Evolutionary conservation across 345 rosid genomes (phyloP), one percentile per base, ranked within the genome.

Genomic region (Salix koriyanagi): DNA sequence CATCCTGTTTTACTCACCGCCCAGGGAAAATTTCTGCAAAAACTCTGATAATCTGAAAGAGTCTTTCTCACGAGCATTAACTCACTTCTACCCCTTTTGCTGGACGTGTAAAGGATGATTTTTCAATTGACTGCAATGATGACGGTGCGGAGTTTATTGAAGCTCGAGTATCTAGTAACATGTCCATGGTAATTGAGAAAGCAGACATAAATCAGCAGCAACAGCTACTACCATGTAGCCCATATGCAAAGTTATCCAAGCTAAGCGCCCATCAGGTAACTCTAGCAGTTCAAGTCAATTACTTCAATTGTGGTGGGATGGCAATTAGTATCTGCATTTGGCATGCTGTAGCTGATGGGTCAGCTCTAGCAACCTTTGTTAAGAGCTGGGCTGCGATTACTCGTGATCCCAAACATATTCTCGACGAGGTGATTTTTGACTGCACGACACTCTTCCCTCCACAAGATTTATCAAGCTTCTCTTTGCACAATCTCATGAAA

Each of bases 381-480:
- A 65, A 75, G 2, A 67, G 25, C 3, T 78, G 84, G 84, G 76
- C 65, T 10, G 26, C 34, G 12, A 12, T 62, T 14, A 25, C 75
- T 65, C 4, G 37, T 4, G 74, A 50, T 37, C 48, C 11, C 4
- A 4, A 69, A 0, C 4, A 14, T 58, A 4, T 19, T n/a, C 12
- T 30, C 4, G n/a, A 56, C 1, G 60, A 52, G n/a, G 75, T 78
- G 14, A 54, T 82, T 21, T 76, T 9, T 32, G 83, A 80, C 65
- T 65, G 78, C 73, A 75, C 62, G 4, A 25, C 69, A 3, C 32
- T 84, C 14, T 84, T 84, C 67, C 86, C 81, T 15, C 85, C 75
- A 2, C 60, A 48, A 18, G 76, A 71, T 64, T 56, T 58, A 13
- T 18, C 32, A 5, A 67, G 73, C 71, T 70, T 73, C 23, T 67